Conservation (phyloP, 352 stramenopile genomes). For the Peronospora farinosa region DNA sequence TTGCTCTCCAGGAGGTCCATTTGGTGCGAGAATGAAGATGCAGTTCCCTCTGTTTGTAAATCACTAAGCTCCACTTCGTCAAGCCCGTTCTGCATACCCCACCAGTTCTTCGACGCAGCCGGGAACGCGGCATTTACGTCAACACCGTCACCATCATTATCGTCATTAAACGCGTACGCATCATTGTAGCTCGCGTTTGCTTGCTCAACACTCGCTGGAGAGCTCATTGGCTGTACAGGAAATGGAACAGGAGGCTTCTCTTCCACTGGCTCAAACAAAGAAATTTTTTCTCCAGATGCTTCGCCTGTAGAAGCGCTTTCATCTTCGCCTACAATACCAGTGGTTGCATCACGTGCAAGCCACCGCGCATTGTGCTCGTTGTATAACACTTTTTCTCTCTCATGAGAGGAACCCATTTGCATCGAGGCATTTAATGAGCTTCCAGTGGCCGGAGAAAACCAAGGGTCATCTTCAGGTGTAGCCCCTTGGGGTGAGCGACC, state of each 20-base stretch:
- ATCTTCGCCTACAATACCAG: conserved; percentile 8
- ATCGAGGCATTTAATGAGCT: conserved; percentile 19
- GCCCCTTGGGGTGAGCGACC: not conserved
- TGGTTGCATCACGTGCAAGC: conserved; percentile 30
- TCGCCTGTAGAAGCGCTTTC: conserved; percentile 10
- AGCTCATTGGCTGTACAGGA: not conserved
- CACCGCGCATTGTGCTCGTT: conserved; percentile 61
- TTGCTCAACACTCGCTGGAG: conserved; percentile 5
- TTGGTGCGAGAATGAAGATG: conserved; percentile 59
- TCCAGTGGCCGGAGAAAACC: conserved; percentile 42
- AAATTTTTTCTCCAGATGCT: conserved; percentile 15
- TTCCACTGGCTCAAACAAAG: conserved; percentile 44
- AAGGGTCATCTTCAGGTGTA: conserved; percentile 36
- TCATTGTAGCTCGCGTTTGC: conserved; percentile 6
- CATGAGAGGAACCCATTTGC: conserved; percentile 37
- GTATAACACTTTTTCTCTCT: conserved; percentile 35
- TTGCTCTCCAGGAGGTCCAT: conserved; percentile 48
- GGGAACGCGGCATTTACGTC: conserved; percentile 49
- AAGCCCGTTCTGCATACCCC: conserved; percentile 40
- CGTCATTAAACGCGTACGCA: conserved; percentile 10
- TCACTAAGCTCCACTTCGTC: conserved; percentile 70
- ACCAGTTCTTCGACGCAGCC: conserved; percentile 69
- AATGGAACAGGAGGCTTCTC: conserved; percentile 25
- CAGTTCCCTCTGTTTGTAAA: conserved; percentile 67
- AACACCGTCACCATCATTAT: conserved; percentile 39